phyloP scores from a whole-genome alignment of 768 basidiomycete genomes.

The Termitomyces sp. region DNA sequence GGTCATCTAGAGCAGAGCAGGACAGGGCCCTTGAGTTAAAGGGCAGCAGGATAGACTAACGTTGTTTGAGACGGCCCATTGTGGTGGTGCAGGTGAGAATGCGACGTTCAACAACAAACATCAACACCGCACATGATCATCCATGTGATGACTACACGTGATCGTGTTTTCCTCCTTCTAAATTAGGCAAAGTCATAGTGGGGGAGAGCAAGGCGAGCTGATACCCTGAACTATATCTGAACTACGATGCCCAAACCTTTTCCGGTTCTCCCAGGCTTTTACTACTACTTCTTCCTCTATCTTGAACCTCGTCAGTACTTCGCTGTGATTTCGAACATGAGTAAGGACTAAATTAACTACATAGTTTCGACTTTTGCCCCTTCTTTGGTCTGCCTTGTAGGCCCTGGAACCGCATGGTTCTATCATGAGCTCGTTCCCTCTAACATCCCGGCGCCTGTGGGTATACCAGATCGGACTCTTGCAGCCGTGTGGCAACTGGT shows the following conservation, averaged over 20 bases:
- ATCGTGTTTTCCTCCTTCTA: too few species aligned
- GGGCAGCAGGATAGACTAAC: too few species aligned
- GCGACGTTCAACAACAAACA: too few species aligned
- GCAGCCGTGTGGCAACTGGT: constrained; percentile 67
- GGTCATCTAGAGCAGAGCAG: too few species aligned
- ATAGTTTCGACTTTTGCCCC: constrained; percentile 33
- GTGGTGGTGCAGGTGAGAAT: too few species aligned
- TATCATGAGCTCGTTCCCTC: constrained; percentile 59
- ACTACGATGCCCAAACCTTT: constrained; percentile 26
- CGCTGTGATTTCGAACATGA: not conserved
- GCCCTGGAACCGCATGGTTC: constrained; percentile 62
- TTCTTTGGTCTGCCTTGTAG: constrained; percentile 39
- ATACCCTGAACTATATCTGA: not conserved
- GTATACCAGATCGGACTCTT: constrained; percentile 42
- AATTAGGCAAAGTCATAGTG: too few species aligned
- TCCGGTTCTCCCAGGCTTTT: constrained; percentile 56
- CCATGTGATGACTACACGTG: too few species aligned
- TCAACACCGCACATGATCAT: too few species aligned
- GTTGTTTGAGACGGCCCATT: too few species aligned
- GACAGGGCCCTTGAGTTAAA: too few species aligned
- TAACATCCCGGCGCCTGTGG: constrained; percentile 19
- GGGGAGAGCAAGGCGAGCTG: too few species aligned
- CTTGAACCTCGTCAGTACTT: constrained; percentile 50
- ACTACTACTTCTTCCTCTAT: constrained; percentile 57
- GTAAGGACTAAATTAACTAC: not conserved